Conservation (phyloP, 495 filamentous ascomycete genomes). For the Bombardia bombarda region DNA sequence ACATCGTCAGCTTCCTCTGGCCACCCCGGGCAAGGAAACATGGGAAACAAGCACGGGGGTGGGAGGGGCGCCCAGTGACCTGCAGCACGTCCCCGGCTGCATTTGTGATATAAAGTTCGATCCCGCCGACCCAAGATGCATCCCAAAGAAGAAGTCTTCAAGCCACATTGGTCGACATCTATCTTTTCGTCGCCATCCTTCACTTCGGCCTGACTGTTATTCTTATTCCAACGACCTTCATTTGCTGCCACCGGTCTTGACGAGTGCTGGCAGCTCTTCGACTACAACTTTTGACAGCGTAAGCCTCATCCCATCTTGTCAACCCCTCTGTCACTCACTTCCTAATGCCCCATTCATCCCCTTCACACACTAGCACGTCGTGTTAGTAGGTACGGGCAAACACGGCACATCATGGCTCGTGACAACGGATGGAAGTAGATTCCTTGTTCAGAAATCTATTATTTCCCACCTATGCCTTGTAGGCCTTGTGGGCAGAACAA, state of each 20-base stretch:
- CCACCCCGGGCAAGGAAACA: constrained; percentile 13
- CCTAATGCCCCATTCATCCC: neutral
- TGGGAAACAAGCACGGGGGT: constrained; percentile 8
- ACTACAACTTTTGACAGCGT: constrained; percentile 1
- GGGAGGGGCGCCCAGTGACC: constrained; percentile 9
- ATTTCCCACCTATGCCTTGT: too few relatives aligned
- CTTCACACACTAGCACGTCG: neutral
- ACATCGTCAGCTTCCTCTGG: constrained; percentile 4
- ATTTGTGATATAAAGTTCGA: constrained; percentile 19
- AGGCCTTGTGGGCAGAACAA: too few relatives aligned
- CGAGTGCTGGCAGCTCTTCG: constrained; percentile 6
- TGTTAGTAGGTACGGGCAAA: too few relatives aligned
- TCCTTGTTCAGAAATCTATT: too few relatives aligned
- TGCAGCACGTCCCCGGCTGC: neutral
- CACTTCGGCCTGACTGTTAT: constrained; percentile 6
- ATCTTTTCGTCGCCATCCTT: constrained; percentile 3
- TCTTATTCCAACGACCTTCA: constrained; percentile 13
- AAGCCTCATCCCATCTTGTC: constrained; percentile 1
- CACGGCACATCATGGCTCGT: too few relatives aligned
- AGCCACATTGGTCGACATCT: constrained; percentile 6
- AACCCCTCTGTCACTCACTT: neutral
- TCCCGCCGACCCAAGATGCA: constrained; percentile 10
- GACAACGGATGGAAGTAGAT: too few relatives aligned
- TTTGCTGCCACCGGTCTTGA: constrained; percentile 7
- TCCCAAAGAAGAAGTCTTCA: constrained; percentile 4